Evolutionary conservation across 139 green algal genomes (phyloP).

Genomic region (Diplosphaera chodatii): DNA sequence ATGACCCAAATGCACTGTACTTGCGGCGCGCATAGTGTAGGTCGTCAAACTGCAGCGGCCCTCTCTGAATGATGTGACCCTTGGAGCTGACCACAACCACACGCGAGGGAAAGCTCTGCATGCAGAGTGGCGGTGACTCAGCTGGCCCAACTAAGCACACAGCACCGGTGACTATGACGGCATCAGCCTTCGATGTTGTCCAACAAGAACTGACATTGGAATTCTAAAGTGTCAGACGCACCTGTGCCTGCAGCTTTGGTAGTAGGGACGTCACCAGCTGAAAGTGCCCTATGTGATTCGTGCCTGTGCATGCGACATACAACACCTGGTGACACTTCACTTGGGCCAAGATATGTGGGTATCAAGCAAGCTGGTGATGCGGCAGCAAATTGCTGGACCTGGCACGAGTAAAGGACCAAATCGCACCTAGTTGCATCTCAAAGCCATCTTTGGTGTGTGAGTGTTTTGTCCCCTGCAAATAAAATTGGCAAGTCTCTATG

Average conservation of each 20-base stretch:
- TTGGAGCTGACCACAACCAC: neutral
- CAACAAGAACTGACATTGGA: too few relatives aligned
- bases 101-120: neutral
- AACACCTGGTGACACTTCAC: too few relatives aligned
- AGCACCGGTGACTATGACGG: too few relatives aligned
- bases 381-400: too few relatives aligned
- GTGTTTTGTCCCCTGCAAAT: constrained; percentile 18
- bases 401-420: too few relatives aligned
- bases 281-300: constrained; percentile 42
- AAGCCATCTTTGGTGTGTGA: constrained; percentile 36
- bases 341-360: too few relatives aligned
- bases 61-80: neutral
- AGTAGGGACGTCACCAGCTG: constrained; percentile 24
- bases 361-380: too few relatives aligned
- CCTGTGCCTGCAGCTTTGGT: constrained; percentile 14
- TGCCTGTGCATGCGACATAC: too few relatives aligned
- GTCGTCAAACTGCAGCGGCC: neutral
- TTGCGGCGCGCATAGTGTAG: constrained; percentile 10
- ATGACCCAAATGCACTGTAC: constrained; percentile 1
- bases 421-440: constrained; percentile 29
- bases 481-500: too few relatives aligned
- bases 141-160: too few relatives aligned
- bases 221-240: constrained; percentile 5
- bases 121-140: too few relatives aligned
- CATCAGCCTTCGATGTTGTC: too few relatives aligned